These are phyloP conservation scores for Rhynchosporium graminicola DNA, from an alignment of 2,329 filamentous ascomycete species.

Conservation along the genomic window DNA sequence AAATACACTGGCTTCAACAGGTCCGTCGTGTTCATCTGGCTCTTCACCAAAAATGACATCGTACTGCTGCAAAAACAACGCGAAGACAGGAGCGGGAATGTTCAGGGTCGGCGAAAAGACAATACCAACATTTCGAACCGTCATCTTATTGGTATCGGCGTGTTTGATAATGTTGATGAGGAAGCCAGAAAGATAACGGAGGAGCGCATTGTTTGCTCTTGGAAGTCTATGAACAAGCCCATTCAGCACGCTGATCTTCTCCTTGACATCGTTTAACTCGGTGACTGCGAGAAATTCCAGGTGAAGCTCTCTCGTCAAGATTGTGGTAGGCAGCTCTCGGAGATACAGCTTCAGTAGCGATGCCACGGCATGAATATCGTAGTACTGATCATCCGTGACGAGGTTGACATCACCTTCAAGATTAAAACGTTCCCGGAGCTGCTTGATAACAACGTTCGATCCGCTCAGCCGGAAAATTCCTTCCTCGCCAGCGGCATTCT, in stretches of 20 bases:
- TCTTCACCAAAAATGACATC: constrained; percentile 77
- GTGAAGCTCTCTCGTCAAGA: constrained; percentile 88
- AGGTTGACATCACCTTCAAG: constrained; percentile 88
- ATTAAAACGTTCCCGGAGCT: constrained; percentile 90
- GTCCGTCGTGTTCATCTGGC: constrained; percentile 63
- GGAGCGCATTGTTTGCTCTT: constrained; percentile 73
- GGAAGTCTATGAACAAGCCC: constrained; percentile 80
- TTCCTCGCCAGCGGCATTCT: constrained; percentile 81
- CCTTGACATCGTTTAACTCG: constrained; percentile 71
- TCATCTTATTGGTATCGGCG: constrained; percentile 94
- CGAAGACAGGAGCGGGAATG: constrained; percentile 92
- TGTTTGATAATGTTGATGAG: constrained; percentile 92
- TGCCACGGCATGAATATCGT: constrained; percentile 94
- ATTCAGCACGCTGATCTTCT: constrained; percentile 77
- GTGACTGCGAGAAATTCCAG: constrained; percentile 83
- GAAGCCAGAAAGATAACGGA: constrained; percentile 85
- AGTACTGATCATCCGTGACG: constrained; percentile 77
- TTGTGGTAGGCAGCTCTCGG: constrained; percentile 86
- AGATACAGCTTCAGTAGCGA: constrained; percentile 93
- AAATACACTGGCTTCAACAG: constrained; percentile 47
- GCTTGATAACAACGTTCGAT: constrained; percentile 93
- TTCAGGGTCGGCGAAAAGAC: constrained; percentile 97
- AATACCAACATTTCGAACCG: constrained; percentile 93
- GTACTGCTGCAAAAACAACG: constrained; percentile 89
- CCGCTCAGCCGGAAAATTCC: constrained; percentile 96